phyloP scores from a whole-genome alignment of 768 basidiomycete genomes.

The Russula lepida region DNA sequence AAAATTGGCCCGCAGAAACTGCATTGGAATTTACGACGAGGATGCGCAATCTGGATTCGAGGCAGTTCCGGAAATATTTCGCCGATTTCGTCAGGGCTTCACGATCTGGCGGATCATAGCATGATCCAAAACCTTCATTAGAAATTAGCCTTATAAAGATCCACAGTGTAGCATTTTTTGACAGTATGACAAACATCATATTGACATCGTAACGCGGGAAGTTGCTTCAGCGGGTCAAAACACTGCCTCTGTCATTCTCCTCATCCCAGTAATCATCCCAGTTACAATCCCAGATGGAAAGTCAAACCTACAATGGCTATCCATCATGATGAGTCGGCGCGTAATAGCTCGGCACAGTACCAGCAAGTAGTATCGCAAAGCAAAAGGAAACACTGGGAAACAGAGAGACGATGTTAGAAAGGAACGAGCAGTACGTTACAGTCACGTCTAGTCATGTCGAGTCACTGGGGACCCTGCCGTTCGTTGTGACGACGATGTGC shows the following conservation, averaged over 20 bases:
- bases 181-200: background rate
- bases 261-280: background rate
- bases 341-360: no score
- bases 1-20: conserved; percentile 75
- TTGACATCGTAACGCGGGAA: no score
- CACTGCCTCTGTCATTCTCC: background rate
- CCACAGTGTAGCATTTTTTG: background rate
- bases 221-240: background rate
- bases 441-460: no score
- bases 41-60: conserved; percentile 64
- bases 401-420: no score
- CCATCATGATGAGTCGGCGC: no score
- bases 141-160: background rate
- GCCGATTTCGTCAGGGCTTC: conserved; percentile 74
- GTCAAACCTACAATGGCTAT: background rate
- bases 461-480: no score
- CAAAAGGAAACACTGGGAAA: no score
- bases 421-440: no score
- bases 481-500: no score
- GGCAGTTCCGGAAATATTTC: conserved; percentile 79
- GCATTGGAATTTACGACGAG: conserved; percentile 73
- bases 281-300: background rate
- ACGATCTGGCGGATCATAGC: conserved; percentile 32
- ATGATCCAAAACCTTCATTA: background rate
- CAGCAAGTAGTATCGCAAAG: no score